phyloP scores from a whole-genome alignment of 176 grass and related monocot genomes.

The Poa pratensis region DNA sequence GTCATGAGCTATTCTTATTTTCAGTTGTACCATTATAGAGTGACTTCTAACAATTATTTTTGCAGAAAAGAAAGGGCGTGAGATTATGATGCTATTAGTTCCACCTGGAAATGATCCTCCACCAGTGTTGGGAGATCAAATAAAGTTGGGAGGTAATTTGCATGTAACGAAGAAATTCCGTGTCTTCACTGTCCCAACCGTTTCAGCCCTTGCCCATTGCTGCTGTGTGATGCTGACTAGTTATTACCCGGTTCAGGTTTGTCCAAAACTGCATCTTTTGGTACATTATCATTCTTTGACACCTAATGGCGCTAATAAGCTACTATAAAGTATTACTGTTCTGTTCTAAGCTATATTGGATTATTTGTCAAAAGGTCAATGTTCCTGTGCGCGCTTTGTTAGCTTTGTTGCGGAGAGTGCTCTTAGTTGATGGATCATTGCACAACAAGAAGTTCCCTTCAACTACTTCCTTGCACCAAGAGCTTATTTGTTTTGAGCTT shows the following conservation, averaged over 20 bases:
- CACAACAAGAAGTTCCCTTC: conserved; percentile 64
- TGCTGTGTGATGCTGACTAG: conserved; percentile 80
- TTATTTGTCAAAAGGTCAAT: conserved; percentile 55
- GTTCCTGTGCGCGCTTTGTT: conserved; percentile 70
- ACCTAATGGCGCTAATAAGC: conserved; percentile 26
- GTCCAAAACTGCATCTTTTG: conserved; percentile 33
- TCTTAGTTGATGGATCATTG: conserved; percentile 73
- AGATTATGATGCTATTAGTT: conserved; percentile 77
- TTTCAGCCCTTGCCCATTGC: conserved; percentile 76
- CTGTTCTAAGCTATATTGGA: conserved; percentile 29
- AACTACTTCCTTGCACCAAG: conserved; percentile 92
- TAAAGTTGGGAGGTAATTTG: conserved; percentile 46
- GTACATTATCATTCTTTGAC: conserved; percentile 30
- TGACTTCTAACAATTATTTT: conserved; percentile 40
- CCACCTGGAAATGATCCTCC: conserved; percentile 76
- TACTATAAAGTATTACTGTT: neutral
- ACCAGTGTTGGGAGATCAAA: conserved; percentile 54
- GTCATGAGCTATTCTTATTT: conserved; percentile 27
- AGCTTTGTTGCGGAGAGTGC: conserved; percentile 66
- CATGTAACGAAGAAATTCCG: conserved; percentile 70
- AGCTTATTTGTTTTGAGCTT: conserved; percentile 89
- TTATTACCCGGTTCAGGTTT: conserved; percentile 86
- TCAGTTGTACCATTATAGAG: conserved; percentile 1
- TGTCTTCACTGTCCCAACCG: conserved; percentile 54
- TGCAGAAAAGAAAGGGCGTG: conserved; percentile 70